A percentile compares a stretch with the other conserved stretches of the same genome.
phyloP scores from a whole-genome alignment of 306 rosid genomes.

The Glycine soja region DNA sequence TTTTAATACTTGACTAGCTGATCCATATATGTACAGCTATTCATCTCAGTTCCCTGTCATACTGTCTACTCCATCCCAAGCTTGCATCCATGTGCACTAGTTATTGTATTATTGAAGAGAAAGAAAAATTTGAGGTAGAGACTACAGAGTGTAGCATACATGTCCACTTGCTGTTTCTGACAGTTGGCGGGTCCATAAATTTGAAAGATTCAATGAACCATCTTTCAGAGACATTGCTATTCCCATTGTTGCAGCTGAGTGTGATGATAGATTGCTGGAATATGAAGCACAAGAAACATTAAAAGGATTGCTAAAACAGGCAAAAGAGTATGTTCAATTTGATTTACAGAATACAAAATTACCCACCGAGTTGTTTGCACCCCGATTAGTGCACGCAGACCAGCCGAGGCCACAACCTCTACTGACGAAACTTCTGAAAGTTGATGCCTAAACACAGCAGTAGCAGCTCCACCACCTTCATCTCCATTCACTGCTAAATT shows the following conservation, averaged over 20 bases:
- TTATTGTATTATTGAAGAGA: constrained; percentile 33
- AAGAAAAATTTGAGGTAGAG: constrained; percentile 38
- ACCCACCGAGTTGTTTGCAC: constrained; percentile 86
- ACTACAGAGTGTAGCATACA: constrained; percentile 53
- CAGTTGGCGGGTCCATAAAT: constrained; percentile 91
- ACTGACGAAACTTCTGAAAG: constrained; percentile 76
- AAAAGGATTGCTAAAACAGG: constrained; percentile 10
- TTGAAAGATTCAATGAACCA: constrained; percentile 89
- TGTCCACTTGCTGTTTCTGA: constrained; percentile 83
- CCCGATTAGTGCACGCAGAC: constrained; percentile 82
- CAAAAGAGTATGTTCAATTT: constrained; percentile 29
- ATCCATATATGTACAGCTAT: constrained; percentile 24
- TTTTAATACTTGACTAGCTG: not conserved
- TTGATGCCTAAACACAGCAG: constrained; percentile 73
- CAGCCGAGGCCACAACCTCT: constrained; percentile 82
- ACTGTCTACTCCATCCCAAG: constrained; percentile 34
- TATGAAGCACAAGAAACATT: constrained; percentile 36
- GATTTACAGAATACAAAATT: constrained; percentile 24
- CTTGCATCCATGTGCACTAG: constrained; percentile 17
- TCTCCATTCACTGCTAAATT: constrained; percentile 82
- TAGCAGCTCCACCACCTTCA: constrained; percentile 90
- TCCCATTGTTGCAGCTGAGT: constrained; percentile 88
- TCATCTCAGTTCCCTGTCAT: constrained; percentile 15
- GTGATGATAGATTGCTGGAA: constrained; percentile 73
- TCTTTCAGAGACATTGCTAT: constrained; percentile 80